Base-by-base conservation (phyloP, 495 filamentous ascomycete species). In the Penicillium daleae region DNA sequence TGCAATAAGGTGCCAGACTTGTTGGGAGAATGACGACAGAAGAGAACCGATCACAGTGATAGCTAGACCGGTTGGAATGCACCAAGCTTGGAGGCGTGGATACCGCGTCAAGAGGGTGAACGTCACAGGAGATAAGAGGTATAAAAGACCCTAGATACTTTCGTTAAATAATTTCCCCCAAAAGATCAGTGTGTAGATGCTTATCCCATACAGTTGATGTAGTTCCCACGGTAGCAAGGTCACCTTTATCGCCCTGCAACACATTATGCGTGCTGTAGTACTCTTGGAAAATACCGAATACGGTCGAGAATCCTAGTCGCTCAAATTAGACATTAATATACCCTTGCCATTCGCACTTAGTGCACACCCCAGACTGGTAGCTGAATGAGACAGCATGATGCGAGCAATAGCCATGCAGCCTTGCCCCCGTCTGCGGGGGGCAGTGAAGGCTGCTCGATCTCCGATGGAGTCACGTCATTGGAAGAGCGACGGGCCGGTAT, bases 331-430 rank as follows among this genome's bases (percentile, higher is more conserved):
- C 6, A 35, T 59, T 33, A 9, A 4, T 13, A 26, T 15, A 22
- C 13, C 10, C 53, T 1, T 8, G 4, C 9, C 10, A 12, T 58
- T 37, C 27, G 21, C 31, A n/a, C 42, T 22, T 52, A 31, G 27
- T 39, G 67, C 74, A 65, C 69, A 88, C 87, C 87, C 86, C 87
- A 91, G 15, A 89, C 78, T 22, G 89, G 76, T 9, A 80, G 75
- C 61, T 91, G 87, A 29, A 90, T 76, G 56, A 87, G 69, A 71
- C 87, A 89, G 66, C 80, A 84, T 2, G 83, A 85, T 4, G 78
- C 75, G 2, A 91, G 76, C 62, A 87, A 86, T 17, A 89, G 70
- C 85, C 85, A 90, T 4, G 88, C 89, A 37, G 83, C 80, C 62
- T 79, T 85, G 19, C 88, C 89, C 26, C 78, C 75, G 69, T 91